Base-by-base conservation (phyloP, 1,284 basidiomycete species). In the Thecaphora thlaspeos region DNA sequence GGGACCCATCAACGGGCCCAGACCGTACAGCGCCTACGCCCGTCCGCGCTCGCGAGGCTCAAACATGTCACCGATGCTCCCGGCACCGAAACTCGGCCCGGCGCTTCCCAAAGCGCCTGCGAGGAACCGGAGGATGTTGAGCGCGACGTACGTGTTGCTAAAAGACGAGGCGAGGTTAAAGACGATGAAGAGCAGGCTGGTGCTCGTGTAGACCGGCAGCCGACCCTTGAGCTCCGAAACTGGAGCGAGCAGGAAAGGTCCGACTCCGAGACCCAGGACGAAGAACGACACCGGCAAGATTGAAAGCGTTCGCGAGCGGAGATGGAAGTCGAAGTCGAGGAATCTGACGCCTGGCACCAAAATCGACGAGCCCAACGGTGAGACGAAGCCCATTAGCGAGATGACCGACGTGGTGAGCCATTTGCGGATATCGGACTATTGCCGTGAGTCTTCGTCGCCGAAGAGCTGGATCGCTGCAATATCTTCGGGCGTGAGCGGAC, bases 171-270 rank as follows among this genome's bases (percentile, higher is more conserved):
- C 78, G 34, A 80, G 39, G 41, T 75, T 75, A 57, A 79, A 80
- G 12, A 76, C 32, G 32, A 79, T 61, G 47, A 77, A 80, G 14
- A 72, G 43, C 15, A 68, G 26, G 41, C 61, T 61, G 18, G 68
- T 69, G 41, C 57, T n/a, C 26, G 66, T 53, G 52, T 81, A 82
- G 0, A 80, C 80, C 0, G 72, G 61, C 49, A 80, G 79, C 0
- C 81, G 57, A 4, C 81, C 81, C 30, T 79, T 80, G 17, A 81
- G 75, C 69, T 82, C 81, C 4, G 74, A 75, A 11, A 80, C 76
- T 0, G 81, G 81, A 0, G 81, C 79, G 44, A 82, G 80, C 10
- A 81, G 36, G 63, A 82, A 82, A 1, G 81, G 81, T 0, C 81
- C 81, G 9, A 70, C 58, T 3, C 71, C 64, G 9, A 67, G 52